These are phyloP conservation scores for Sclerospora graminicola DNA, from an alignment of 352 stramenopile genomes.

Conservation along the genomic window DNA sequence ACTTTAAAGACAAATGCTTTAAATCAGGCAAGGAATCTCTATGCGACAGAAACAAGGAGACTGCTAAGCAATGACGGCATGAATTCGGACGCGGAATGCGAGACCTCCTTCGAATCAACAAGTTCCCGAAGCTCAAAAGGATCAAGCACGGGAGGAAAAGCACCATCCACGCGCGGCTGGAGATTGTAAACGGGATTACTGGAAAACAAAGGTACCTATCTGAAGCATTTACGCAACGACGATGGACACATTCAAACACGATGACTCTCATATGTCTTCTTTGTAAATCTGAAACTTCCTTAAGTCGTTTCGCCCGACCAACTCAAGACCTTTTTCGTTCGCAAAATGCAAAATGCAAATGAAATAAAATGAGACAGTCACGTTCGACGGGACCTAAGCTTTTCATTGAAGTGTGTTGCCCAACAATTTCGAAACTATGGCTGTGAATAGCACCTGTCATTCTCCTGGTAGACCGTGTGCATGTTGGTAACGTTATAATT, in stretches of 20 bases:
- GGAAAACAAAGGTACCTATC: conserved; percentile 11
- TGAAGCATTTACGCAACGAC: conserved; percentile 20
- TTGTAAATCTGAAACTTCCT: conserved; percentile 68
- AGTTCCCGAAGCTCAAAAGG: conserved; percentile 10
- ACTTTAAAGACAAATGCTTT: conserved; percentile 39
- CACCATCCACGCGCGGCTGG: conserved; percentile 45
- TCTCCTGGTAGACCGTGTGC: too few relatives aligned
- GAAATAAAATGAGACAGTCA: too few relatives aligned
- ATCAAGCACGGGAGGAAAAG: conserved; percentile 5
- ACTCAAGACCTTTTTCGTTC: too few relatives aligned
- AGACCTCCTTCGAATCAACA: conserved; percentile 17
- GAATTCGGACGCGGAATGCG: conserved; percentile 15
- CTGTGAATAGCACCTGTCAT: too few relatives aligned
- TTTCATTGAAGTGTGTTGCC: too few relatives aligned
- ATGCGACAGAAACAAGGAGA: conserved; percentile 28
- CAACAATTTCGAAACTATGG: too few relatives aligned
- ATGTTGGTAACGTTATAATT: too few relatives aligned
- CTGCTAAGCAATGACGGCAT: conserved; percentile 35
- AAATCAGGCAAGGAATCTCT: conserved; percentile 28
- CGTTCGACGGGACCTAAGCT: too few relatives aligned
- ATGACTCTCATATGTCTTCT: conserved; percentile 11
- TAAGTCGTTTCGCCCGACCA: conserved; percentile 70
- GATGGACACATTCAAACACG: conserved; percentile 3
- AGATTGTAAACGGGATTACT: conserved; percentile 34
- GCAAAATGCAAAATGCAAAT: too few relatives aligned